Conservation (phyloP, 352 stramenopile species). For the Blastocystis hominis region DNA sequence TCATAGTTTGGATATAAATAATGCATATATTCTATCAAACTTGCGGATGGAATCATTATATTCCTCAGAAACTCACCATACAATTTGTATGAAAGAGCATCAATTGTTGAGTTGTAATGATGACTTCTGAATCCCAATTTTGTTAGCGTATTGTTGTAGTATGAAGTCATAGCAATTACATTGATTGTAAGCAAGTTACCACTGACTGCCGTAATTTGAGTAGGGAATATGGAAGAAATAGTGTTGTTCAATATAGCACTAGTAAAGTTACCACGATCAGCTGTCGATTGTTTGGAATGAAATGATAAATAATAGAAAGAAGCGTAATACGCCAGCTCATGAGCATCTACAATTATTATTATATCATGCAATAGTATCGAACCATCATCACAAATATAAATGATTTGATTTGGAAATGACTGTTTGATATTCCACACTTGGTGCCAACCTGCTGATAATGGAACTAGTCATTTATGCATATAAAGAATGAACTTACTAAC, state of each 20-base stretch:
- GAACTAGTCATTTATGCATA: neutral
- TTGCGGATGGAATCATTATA: neutral
- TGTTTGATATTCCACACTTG: neutral
- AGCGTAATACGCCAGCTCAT: neutral
- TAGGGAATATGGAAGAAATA: neutral
- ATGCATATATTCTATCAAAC: neutral
- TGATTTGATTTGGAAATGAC: neutral
- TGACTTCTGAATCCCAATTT: neutral
- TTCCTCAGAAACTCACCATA: neutral
- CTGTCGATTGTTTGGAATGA: neutral
- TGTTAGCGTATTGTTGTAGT: neutral
- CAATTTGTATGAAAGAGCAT: neutral
- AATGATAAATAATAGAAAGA: neutral
- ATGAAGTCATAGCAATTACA: neutral
- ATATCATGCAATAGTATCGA: neutral
- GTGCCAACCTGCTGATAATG: neutral
- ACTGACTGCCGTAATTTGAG: neutral
- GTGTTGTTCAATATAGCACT: neutral
- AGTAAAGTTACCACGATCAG: neutral
- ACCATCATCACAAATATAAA: neutral
- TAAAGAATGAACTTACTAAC: neutral
- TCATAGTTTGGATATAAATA: neutral
- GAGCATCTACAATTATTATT: neutral
- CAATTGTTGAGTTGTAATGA: neutral
- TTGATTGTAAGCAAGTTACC: neutral